These are phyloP conservation scores for Aquilaria malaccensis DNA, from an alignment of 345 rosid genomes.

Conservation along the genomic window DNA sequence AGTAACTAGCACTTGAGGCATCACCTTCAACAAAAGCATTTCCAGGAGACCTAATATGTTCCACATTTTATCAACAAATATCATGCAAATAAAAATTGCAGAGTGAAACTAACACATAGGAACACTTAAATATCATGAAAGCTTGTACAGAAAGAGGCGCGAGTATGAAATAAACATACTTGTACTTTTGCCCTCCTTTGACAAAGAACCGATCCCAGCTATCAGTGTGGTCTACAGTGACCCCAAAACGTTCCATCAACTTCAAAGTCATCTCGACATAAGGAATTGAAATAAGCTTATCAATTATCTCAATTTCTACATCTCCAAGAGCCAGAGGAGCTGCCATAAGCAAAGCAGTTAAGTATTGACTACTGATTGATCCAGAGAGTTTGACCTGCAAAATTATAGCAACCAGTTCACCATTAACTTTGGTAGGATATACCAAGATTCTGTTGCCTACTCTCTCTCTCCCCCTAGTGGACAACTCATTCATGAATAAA, in stretches of 20 bases:
- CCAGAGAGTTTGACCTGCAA: constrained; percentile 96
- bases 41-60: constrained; percentile 72
- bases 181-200: constrained; percentile 85
- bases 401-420: background rate
- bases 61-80: constrained; percentile 8
- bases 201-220: constrained; percentile 87
- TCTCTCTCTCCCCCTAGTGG: too few relatives aligned
- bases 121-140: too few relatives aligned
- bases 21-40: constrained; percentile 93
- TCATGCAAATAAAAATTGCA: background rate
- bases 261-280: constrained; percentile 97
- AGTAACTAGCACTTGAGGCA: constrained; percentile 99
- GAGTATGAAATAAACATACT: constrained; percentile 31
- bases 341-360: constrained; percentile 96
- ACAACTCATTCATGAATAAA: constrained; percentile 8
- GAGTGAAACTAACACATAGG: background rate
- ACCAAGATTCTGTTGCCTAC: too few relatives aligned
- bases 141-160: too few relatives aligned
- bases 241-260: constrained; percentile 91
- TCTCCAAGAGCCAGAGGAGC: constrained; percentile 93
- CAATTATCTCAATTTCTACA: constrained; percentile 87
- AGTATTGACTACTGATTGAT: constrained; percentile 87
- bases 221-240: constrained; percentile 55
- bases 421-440: too few relatives aligned
- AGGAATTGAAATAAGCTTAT: constrained; percentile 84